phyloP scores from a whole-genome alignment of 1,139 yeast genomes.

The Debaryomyces coudertii region DNA sequence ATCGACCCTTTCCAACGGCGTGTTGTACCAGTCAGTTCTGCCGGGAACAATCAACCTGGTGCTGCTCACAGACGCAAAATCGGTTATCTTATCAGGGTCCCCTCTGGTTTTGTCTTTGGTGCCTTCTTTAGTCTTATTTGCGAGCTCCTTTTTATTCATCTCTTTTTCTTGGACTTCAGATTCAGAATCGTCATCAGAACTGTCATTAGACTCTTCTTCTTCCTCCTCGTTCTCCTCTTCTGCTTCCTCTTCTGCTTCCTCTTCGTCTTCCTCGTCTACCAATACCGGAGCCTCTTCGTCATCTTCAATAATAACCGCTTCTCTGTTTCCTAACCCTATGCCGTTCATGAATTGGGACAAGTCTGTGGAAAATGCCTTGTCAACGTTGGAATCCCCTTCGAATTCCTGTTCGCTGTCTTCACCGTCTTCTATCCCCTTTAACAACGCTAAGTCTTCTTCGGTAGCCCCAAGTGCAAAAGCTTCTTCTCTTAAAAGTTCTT shows the following conservation, averaged over 20 bases:
- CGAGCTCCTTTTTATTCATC: conserved; percentile 13
- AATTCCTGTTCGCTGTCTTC: conserved; percentile 70
- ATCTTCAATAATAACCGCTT: conserved; percentile 36
- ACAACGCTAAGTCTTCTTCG: conserved; percentile 61
- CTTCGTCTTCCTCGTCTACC: conserved; percentile 23
- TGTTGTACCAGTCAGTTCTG: conserved; percentile 76
- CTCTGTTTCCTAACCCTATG: conserved; percentile 59
- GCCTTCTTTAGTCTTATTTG: neutral
- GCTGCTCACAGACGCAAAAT: conserved; percentile 57
- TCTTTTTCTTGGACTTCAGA: conserved; percentile 18
- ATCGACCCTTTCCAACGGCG: conserved; percentile 33
- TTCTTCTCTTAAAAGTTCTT: conserved; percentile 61
- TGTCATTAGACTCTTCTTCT: conserved; percentile 14
- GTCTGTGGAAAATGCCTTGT: conserved; percentile 57
- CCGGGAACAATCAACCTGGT: conserved; percentile 63
- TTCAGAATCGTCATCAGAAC: conserved; percentile 8
- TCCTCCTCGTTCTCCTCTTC: conserved; percentile 21
- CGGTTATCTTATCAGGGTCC: conserved; percentile 47
- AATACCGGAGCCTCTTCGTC: conserved; percentile 33
- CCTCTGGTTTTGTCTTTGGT: conserved; percentile 16
- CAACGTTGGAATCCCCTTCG: conserved; percentile 41
- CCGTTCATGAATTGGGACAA: conserved; percentile 66
- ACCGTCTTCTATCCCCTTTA: conserved; percentile 54
- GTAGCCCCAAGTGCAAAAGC: conserved; percentile 72
- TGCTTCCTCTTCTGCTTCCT: conserved; percentile 20